Evolutionary conservation across 2,329 filamentous ascomycete species (phyloP).

Genomic region (Penicillium sp.): DNA sequence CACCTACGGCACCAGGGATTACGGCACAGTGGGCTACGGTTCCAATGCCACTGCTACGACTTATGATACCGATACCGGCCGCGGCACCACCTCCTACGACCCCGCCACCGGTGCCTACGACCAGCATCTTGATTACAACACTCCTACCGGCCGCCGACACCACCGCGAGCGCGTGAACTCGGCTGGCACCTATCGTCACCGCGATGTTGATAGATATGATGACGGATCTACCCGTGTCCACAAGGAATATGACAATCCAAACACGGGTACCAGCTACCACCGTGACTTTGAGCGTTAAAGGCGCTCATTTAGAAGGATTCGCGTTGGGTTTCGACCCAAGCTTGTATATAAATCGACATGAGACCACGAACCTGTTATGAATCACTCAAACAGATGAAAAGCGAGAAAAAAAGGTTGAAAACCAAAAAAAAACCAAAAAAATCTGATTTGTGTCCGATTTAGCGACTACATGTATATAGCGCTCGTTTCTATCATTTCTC

Average conservation of each 20-base stretch:
- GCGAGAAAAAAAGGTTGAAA: constrained; percentile 12
- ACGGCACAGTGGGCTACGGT: constrained; percentile 12
- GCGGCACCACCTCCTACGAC: constrained; percentile 27
- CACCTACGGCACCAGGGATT: constrained; percentile 13
- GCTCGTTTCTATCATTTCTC: background rate
- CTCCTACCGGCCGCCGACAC: constrained; percentile 25
- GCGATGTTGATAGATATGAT: constrained; percentile 32
- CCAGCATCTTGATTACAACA: constrained; percentile 34
- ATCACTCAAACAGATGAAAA: constrained; percentile 8
- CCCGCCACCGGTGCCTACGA: constrained; percentile 31
- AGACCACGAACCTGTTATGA: constrained; percentile 6
- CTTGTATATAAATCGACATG: constrained; percentile 12
- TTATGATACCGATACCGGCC: constrained; percentile 25
- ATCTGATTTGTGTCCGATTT: background rate
- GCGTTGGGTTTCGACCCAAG: constrained; percentile 6
- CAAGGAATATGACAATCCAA: constrained; percentile 34
- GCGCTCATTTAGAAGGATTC: background rate
- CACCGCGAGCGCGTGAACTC: constrained; percentile 33
- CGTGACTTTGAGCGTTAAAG: constrained; percentile 29
- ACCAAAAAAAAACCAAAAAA: background rate
- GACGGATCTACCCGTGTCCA: constrained; percentile 31
- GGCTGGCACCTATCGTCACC: constrained; percentile 32
- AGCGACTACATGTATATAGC: constrained; percentile 4
- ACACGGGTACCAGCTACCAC: constrained; percentile 34
- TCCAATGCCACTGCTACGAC: constrained; percentile 15